A percentile compares a stretch with the other conserved stretches of the same genome.
Conservation (phyloP, 2,329 filamentous ascomycete species). For the Fusarium neocosmosporiellum region DNA sequence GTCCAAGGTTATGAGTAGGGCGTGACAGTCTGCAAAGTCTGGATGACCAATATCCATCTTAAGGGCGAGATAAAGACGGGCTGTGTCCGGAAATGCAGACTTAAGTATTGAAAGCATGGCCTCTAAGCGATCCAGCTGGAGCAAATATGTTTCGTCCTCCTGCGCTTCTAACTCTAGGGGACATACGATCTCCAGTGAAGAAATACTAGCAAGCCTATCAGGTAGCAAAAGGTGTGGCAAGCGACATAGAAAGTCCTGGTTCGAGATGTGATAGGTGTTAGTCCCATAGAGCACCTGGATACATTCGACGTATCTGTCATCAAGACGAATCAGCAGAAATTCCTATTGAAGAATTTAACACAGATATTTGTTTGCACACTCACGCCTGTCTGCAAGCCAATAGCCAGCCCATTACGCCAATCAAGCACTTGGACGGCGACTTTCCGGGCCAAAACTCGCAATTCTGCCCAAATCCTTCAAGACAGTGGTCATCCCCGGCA, state of each 20-base stretch:
- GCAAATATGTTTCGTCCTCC: rapidly evolving
- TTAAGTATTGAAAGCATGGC: background rate
- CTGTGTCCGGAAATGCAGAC: background rate
- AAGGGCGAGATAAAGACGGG: background rate
- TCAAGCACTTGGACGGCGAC: background rate
- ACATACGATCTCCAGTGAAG: background rate
- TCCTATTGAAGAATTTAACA: background rate
- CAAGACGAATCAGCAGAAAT: background rate
- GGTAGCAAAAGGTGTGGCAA: background rate
- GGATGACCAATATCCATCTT: background rate
- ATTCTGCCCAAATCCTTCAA: rapidly evolving
- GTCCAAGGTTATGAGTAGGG: background rate
- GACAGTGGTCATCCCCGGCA: background rate
- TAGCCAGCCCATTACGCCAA: background rate
- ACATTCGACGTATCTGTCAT: background rate
- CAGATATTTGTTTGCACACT: background rate
- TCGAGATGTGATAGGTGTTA: constrained; percentile 2
- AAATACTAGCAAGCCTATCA: background rate
- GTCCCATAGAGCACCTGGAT: background rate
- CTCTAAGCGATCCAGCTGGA: background rate
- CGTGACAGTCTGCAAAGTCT: background rate
- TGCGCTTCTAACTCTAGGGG: background rate
- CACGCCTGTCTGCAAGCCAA: constrained; percentile 3
- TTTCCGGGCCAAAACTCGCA: background rate
- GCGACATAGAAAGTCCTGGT: background rate